These are phyloP conservation scores for Psilocybe tampanensis DNA, from an alignment of 768 basidiomycete species.

Conservation along the genomic window DNA sequence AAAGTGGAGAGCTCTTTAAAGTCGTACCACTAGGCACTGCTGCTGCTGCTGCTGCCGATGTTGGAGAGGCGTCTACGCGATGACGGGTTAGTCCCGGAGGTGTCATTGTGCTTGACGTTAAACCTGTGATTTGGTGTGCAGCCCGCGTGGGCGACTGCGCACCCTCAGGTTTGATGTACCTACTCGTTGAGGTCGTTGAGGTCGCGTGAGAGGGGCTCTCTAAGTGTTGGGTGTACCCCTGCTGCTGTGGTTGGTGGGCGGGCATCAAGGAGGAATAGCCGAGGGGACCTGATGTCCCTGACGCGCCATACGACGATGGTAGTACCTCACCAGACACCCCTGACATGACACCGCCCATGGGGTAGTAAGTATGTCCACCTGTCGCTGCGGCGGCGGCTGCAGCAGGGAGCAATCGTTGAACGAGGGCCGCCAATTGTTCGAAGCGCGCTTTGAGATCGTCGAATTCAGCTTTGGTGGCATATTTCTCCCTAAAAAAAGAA, in stretches of 20 bases:
- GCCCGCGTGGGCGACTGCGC: constrained; percentile 20
- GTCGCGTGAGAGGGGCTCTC: constrained; percentile 17
- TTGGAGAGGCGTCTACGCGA: constrained; percentile 24
- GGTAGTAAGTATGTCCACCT: constrained; percentile 30
- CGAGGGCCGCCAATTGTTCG: constrained; percentile 58
- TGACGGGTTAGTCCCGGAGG: constrained; percentile 23
- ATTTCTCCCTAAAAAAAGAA: constrained; percentile 62
- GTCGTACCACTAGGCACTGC: constrained; percentile 1
- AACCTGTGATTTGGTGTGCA: constrained; percentile 18
- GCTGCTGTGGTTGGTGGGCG: constrained; percentile 27
- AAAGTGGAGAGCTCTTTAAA: constrained; percentile 36
- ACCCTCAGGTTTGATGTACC: constrained; percentile 23
- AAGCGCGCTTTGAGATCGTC: constrained; percentile 73
- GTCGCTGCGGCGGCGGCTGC: constrained; percentile 20
- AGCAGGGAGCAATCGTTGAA: constrained; percentile 47
- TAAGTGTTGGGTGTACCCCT: constrained; percentile 15
- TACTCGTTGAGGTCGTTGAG: too few species aligned
- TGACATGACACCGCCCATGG: constrained; percentile 32
- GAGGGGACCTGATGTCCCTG: constrained; percentile 23
- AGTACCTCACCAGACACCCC: constrained; percentile 36
- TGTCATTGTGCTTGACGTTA: not conserved
- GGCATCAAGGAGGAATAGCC: constrained; percentile 36
- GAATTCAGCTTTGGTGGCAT: constrained; percentile 76
- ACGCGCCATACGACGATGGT: constrained; percentile 21
- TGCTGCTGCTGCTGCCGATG: constrained; percentile 8